These are phyloP conservation scores for Beauveria medogensis DNA, from an alignment of 2,329 filamentous ascomycete genomes.

Conservation along the genomic window DNA sequence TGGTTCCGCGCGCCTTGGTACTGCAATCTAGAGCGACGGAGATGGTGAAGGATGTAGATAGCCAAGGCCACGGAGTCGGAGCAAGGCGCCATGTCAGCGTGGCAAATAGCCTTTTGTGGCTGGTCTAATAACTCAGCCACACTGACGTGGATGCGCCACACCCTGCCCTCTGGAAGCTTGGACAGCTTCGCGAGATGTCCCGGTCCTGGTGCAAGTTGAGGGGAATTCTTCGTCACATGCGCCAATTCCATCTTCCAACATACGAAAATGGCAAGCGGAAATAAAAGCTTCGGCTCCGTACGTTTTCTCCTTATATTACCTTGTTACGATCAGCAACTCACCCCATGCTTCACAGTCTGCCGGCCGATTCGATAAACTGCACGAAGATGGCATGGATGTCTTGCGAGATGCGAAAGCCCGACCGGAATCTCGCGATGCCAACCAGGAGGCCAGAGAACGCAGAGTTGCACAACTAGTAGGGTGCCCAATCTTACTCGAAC, in stretches of 20 bases:
- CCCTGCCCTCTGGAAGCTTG: neutral
- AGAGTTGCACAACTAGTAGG: constrained; percentile 30
- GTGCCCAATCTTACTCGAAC: neutral
- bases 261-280: neutral
- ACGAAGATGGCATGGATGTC: constrained; percentile 29
- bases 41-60: neutral
- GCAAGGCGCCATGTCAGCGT: constrained; percentile 9
- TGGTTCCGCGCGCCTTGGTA: neutral
- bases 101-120: constrained; percentile 7
- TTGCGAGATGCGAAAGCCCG: constrained; percentile 31
- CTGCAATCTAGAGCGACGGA: neutral
- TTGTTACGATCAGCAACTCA: neutral
- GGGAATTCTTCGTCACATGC: neutral
- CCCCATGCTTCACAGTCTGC: constrained; percentile 20
- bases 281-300: neutral
- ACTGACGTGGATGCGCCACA: constrained; percentile 7
- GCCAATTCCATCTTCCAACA: neutral
- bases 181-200: constrained; percentile 7
- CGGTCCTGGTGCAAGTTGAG: neutral
- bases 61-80: neutral
- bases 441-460: constrained; percentile 32
- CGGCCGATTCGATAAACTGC: constrained; percentile 32
- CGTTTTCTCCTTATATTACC: constrained; percentile 14
- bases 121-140: constrained; percentile 5
- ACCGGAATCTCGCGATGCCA: constrained; percentile 26